Evolutionary conservation across 2,329 filamentous ascomycete genomes (phyloP), one percentile per base, ranked within the genome.

Genomic region (Nigrospora osmanthi): DNA sequence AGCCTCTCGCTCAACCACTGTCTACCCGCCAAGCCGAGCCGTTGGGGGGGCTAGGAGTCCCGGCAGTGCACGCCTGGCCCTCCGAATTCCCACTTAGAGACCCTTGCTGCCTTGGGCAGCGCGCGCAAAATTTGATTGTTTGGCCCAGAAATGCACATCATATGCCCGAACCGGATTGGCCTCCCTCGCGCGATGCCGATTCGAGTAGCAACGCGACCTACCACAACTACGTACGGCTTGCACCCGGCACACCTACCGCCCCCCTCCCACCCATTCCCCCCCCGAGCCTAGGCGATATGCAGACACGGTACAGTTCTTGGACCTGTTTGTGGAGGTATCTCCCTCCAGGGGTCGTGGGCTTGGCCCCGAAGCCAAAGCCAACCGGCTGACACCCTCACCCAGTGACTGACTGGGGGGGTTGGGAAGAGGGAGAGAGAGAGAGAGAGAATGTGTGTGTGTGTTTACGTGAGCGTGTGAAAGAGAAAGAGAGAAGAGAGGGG

Each of bases 61-160:
- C 23, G 23, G 45, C 16, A 19, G 30, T 40, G 17, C 38, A 40
- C 28, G 17, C 32, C 11, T 14, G 34, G 13, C 13, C 12, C 15
- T 35, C 33, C 32, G 36, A 37, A 40, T 14, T 32, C 15, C 16
- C 38, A 38, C 23, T 28, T 10, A 30, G 33, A 40, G 32, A 28
- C 42, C 34, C 15, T 30, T 16, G 38, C 11, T 17, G 28, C 15
- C 37, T 35, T n/a, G 40, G 40, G 40, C 31, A 34, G 33, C 33
- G 16, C 34, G 23, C 34, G 19, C n/a, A 37, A 17, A 37, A 31
- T 23, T 38, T 36, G 16, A 23, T 50, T 45, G 44, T 46, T 52
- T 41, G 52, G 38, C 49, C 49, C 53, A 50, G 44, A 6, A 52
- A 55, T 54, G 53, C 53, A 54, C 49, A 55, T 54, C 53, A 55